Conservation (phyloP, 768 basidiomycete genomes). For the Agrocybe pediades region DNA sequence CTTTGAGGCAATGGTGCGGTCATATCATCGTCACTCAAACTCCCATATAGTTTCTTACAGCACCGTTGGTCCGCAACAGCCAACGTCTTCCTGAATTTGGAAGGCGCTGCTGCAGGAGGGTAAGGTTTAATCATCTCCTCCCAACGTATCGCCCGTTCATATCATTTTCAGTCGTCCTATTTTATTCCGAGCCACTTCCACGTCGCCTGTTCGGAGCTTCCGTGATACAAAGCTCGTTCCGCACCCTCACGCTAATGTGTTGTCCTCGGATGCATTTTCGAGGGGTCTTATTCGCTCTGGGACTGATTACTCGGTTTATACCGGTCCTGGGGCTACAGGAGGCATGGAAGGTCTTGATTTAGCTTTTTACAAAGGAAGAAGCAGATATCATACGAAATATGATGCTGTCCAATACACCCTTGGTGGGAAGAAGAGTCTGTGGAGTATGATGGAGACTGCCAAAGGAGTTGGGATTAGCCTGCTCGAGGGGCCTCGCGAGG, state of each 20-base stretch:
- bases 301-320: conserved; percentile 78
- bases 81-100: conserved; percentile 76
- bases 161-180: conserved; percentile 63
- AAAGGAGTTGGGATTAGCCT: conserved; percentile 56
- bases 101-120: conserved; percentile 83
- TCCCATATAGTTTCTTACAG: conserved; percentile 54
- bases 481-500: conserved; percentile 8
- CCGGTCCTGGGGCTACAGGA: conserved; percentile 23
- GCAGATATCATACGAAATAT: conserved; percentile 75
- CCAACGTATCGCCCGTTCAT: neutral
- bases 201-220: conserved; percentile 57
- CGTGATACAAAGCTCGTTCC: conserved; percentile 40
- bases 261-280: conserved; percentile 70
- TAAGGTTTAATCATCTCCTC: conserved; percentile 29
- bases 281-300: conserved; percentile 64
- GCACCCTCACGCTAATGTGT: conserved; percentile 73
- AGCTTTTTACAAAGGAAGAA: conserved; percentile 76
- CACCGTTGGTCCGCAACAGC: conserved; percentile 75
- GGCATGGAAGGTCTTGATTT: conserved; percentile 75
- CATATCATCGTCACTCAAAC: neutral
- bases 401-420: conserved; percentile 64
- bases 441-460: conserved; percentile 78
- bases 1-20: neutral
- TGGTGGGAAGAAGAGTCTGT: conserved; percentile 56
- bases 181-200: conserved; percentile 72